Evolutionary conservation across 2,329 filamentous ascomycete species (phyloP), one percentile per base, ranked within the genome.

Genomic region (Verticillium alfalfae): DNA sequence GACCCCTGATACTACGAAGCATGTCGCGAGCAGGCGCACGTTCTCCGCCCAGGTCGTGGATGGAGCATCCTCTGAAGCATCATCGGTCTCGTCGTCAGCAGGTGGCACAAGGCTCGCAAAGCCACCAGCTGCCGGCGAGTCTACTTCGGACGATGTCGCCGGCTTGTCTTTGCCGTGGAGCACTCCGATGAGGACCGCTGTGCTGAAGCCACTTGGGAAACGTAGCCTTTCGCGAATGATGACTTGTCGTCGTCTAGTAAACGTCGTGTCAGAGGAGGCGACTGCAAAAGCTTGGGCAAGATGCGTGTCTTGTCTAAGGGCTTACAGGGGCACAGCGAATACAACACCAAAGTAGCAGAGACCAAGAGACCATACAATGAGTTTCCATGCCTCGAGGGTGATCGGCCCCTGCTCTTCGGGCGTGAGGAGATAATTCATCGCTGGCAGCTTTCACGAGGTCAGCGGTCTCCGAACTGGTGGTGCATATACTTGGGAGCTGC

Each of bases 301-400:
- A 31, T 31, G 5, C 26, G 36, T 59, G 56, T 8, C 6, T 10
- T 31, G 10, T n/a, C 10, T 31, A 31, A 4, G 4, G 59, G 34
- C 78, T 75, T 72, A 83, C 81, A 98, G 72, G 1, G 95, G 95
- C 15, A 99, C 94, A 0, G 93, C 95, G 78, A 99, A 98, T 1
- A 98, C 89, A 1, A 98, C 95, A 0, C 95, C 95, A 72, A 99
- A 99, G 70, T 98, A 94, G 72, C 93, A 97, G 16, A 99, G 85
- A 0, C 95, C 95, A 60, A 99, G 74, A 34, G 92, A 91, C 95
- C 95, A 99, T 8, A 97, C 74, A 7, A 97, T 87, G 66, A 97
- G 78, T 73, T 93, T 92, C 79, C 87, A 86, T 41, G 91, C 82
- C 39, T 87, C 86, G 55, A 97, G 77, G 60, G 84, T 79, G 18